These are phyloP conservation scores for Schizopora paradoxa DNA, from an alignment of 1,284 basidiomycete species.

Conservation along the genomic window DNA sequence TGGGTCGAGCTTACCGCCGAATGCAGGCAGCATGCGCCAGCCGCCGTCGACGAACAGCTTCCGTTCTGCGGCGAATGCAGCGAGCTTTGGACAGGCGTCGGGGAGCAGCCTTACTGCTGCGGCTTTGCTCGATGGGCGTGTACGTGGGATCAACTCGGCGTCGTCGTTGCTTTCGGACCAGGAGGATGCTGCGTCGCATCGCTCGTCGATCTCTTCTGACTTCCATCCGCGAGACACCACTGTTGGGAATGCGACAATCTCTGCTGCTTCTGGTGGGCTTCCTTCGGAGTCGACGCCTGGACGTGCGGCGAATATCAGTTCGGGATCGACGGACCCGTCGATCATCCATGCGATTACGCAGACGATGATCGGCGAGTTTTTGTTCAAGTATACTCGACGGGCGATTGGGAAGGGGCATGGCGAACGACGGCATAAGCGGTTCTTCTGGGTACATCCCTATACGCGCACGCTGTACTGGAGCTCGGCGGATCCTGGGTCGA, in stretches of 20 bases:
- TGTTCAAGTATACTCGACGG: constrained; percentile 95
- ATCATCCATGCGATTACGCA: constrained; percentile 97
- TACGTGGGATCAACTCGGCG: constrained; percentile 52
- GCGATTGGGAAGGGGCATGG: constrained; percentile 90
- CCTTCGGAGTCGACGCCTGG: constrained; percentile 26
- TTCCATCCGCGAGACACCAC: constrained; percentile 32
- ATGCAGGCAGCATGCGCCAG: constrained; percentile 57
- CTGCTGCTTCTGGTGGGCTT: constrained; percentile 18
- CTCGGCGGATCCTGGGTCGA: constrained; percentile 86
- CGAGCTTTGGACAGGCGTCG: constrained; percentile 41
- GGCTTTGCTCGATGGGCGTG: constrained; percentile 40
- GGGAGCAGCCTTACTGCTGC: constrained; percentile 34
- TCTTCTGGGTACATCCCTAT: constrained; percentile 99
- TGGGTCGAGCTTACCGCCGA: constrained; percentile 68
- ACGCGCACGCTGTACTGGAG: constrained; percentile 99
- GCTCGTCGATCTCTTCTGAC: constrained; percentile 76
- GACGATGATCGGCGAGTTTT: constrained; percentile 99
- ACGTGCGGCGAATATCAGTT: constrained; percentile 31
- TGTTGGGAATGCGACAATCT: constrained; percentile 1
- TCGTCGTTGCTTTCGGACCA: constrained; percentile 61
- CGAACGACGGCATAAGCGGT: constrained; percentile 87
- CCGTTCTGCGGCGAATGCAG: constrained; percentile 61
- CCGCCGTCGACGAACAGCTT: constrained; percentile 77
- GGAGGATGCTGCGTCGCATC: constrained; percentile 56
- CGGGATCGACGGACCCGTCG: constrained; percentile 69